These are phyloP conservation scores for Glomus cerebriforme DNA, from an alignment of 192 early-diverging fungal genomes.

Conservation along the genomic window DNA sequence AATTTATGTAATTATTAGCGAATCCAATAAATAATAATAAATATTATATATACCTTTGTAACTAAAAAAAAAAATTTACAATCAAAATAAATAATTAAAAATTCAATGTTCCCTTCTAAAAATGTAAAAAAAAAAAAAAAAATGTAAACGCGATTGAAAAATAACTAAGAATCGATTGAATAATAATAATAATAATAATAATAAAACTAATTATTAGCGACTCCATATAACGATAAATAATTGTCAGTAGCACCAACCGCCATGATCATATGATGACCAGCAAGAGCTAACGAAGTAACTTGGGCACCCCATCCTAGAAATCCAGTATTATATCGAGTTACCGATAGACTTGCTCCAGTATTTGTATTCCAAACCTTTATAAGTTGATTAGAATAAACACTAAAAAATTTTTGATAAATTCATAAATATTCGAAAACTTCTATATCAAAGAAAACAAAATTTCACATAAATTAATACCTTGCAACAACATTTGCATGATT, in stretches of 20 bases:
- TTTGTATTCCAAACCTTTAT: slow-evolving; percentile 59
- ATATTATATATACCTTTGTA: not conserved
- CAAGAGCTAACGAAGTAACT: slow-evolving; percentile 27
- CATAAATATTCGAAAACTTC: not conserved
- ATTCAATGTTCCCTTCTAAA: no score
- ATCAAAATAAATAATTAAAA: no score
- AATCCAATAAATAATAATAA: not conserved
- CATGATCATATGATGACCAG: slow-evolving; percentile 28
- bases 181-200: not conserved
- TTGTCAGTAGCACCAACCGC: slow-evolving; percentile 31
- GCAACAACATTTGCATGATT: slow-evolving; percentile 61
- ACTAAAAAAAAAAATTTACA: no score
- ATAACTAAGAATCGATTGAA: not conserved
- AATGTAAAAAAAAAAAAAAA: no score
- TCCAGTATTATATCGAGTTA: slow-evolving; percentile 26
- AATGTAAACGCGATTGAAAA: no score
- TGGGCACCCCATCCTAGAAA: slow-evolving; percentile 32
- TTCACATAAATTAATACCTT: slow-evolving; percentile 37
- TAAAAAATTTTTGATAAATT: slow-evolving; percentile 6
- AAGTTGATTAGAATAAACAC: slow-evolving; percentile 44
- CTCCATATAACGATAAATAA: slow-evolving; percentile 31
- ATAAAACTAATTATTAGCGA: not conserved
- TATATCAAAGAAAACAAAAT: not conserved
- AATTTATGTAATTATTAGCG: not conserved
- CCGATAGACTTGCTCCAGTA: not conserved